Evolutionary conservation across 2,329 filamentous ascomycete species (phyloP), one percentile per base, ranked within the genome.

Genomic region (Albifimbria verrucaria): DNA sequence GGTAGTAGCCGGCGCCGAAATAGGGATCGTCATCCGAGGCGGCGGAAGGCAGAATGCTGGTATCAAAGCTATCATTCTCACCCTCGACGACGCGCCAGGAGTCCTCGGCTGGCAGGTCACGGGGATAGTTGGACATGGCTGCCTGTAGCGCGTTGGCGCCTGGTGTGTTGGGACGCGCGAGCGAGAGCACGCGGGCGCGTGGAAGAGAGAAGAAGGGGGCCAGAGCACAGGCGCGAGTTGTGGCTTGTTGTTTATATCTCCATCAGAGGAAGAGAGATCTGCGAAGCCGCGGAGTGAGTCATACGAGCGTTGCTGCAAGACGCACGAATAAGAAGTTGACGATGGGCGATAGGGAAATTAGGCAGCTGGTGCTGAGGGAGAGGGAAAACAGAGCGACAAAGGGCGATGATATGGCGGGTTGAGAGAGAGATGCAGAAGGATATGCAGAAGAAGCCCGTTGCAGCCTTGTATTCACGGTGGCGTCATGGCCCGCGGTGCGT

Each of bases 71-170:
- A 62, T 84, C 81, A 64, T 83, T 77, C 52, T 83, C 81, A 62
- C 78, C 80, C 53, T 85, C 81, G 12, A 85, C 80, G 69, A 85
- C 75, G 59, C 81, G 81, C 81, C 81, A 85, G 20, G 81, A 84
- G 57, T 77, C 76, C 57, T 81, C 78, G 42, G 81, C 72, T 32
- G 62, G 52, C 52, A 63, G 52, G 51, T 61, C 56, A 56, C 59
- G 59, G 20, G 56, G 54, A 53, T 57, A 55, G 49, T 60, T 57
- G 48, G 53, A 55, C 62, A 65, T 65, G 45, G 15, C 23, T 20
- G 25, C 4, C 44, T 23, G 22, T 32, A 18, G 49, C 41, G 23
- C 12, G 5, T 39, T 12, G 32, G 12, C 32, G 5, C 18, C 11
- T 32, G 26, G 11, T n/a, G 32, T 4, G 32, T 17, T n/a, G 4